Percentiles rank a stretch among this genome's conserved stretches.
Evolutionary conservation across 148 eudicot genomes (phyloP).

Genomic region (Silene latifolia): DNA sequence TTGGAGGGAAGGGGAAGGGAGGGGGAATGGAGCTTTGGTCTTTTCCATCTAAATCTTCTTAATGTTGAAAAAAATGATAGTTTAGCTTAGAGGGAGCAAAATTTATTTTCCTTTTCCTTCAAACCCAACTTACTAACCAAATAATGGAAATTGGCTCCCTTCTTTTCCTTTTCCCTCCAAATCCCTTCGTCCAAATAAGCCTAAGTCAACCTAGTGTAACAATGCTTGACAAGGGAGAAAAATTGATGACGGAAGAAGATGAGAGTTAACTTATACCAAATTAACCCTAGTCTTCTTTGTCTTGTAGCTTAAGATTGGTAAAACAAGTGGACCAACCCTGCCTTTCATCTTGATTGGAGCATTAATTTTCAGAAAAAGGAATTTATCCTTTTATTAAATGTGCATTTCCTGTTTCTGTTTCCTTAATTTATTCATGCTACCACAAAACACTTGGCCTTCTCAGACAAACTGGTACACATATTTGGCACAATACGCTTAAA

Average conservation of each 20-base stretch:
- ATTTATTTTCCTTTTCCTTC: too few species aligned
- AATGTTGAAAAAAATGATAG: too few species aligned
- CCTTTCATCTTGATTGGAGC: background rate
- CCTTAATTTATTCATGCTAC: too few species aligned
- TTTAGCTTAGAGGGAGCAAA: too few species aligned
- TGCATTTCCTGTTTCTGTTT: too few species aligned
- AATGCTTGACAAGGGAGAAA: conserved; percentile 6
- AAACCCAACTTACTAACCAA: too few species aligned
- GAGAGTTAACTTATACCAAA: background rate
- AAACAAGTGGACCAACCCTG: background rate
- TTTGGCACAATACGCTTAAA: background rate
- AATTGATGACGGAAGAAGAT: background rate
- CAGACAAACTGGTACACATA: background rate
- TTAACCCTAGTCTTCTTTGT: background rate
- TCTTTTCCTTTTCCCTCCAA: too few species aligned
- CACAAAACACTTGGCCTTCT: background rate
- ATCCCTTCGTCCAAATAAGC: too few species aligned
- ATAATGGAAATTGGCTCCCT: too few species aligned
- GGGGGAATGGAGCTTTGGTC: background rate
- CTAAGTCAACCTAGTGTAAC: background rate
- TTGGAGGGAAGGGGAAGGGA: background rate
- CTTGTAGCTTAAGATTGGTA: conserved; percentile 3
- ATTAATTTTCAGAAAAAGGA: background rate
- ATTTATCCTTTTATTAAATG: too few species aligned
- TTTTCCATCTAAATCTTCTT: too few species aligned